Evolutionary conservation across 1,139 yeast species (phyloP), one percentile per base, ranked within the genome.

Genomic region (Tardiomyces depauwii): DNA sequence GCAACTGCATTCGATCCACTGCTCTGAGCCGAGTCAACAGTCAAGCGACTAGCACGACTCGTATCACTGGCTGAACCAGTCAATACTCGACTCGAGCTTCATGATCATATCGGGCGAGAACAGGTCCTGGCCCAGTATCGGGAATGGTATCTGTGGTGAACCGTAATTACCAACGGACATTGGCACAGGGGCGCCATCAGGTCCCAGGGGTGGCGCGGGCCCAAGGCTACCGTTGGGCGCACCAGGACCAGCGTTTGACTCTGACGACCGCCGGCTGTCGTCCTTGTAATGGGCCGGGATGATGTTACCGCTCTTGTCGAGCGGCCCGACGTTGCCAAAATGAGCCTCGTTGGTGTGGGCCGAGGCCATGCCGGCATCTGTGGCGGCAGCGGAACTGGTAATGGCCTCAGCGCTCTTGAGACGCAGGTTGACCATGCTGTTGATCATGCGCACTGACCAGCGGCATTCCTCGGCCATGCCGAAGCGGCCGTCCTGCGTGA

Each of bases 401-500:
- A 30, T 13, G n/a, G 11, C 4, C 16, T 30, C 36, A 5, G 36
- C 36, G 16, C 16, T 30, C 36, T 30, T 30, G 16, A 30, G 16
- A 5, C 36, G 36, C 36, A 76, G 62, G 14, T 72, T 62, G 43
- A 77, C 61, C 52, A 77, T 70, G 49, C 75, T 74, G 53, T 76
- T 77, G 45, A 78, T 65, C 67, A 73, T 75, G 51, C 77, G 77
- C 39, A 80, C 58, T 1, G 78, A 80, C 86, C 86, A 80, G 27
- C 77, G 59, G 56, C 82, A 77, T 56, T 80, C 85, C 45, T 71
- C 68, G 11, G 75, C 77, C 86, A 80, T 80, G 43, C 69, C 71
- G 56, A 74, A 75, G 45, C 79, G 59, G 45, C 70, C 74, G 42
- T 67, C 67, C 30, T 63, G 57, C 6, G 70, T 55, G 12, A 72